phyloP scores from a whole-genome alignment of 352 stramenopile genomes.

The Phytopythium aichiense region DNA sequence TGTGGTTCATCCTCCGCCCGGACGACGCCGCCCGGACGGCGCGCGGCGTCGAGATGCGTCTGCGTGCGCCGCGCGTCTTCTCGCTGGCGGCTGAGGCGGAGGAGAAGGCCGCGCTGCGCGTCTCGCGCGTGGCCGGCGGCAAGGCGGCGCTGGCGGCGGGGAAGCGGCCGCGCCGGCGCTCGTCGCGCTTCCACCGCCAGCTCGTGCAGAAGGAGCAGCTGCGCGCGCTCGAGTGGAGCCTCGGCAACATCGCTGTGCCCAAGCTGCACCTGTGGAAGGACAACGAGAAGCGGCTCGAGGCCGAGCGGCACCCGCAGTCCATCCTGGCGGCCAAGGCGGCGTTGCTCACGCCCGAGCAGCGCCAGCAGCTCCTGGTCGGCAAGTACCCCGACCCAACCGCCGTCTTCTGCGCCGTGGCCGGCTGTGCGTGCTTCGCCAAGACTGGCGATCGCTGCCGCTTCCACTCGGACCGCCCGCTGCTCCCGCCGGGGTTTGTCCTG shows the following conservation, averaged over 20 bases:
- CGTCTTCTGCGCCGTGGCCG: conserved; percentile 37
- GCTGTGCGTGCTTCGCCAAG: conserved; percentile 60
- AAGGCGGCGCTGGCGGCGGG: background rate
- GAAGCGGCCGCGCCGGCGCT: conserved; percentile 16
- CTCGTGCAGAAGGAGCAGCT: conserved; percentile 41
- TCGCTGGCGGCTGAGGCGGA: background rate
- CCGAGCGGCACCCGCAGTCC: conserved; percentile 22
- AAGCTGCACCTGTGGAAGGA: conserved; percentile 59
- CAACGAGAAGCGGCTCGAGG: conserved; percentile 43
- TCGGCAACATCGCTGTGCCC: conserved; percentile 48
- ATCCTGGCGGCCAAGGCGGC: conserved; percentile 4
- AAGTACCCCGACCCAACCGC: conserved; percentile 31
- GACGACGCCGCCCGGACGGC: conserved; percentile 14
- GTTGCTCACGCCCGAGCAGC: conserved; percentile 8
- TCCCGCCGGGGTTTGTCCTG: background rate
- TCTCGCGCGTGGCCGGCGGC: background rate
- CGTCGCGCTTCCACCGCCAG: conserved; percentile 24
- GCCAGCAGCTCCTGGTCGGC: background rate
- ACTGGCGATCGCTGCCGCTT: conserved; percentile 57
- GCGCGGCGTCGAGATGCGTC: conserved; percentile 29
- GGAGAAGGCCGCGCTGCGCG: background rate
- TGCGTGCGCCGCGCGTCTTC: background rate
- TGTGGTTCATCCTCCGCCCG: conserved; percentile 57
- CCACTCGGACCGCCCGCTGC: conserved; percentile 24
- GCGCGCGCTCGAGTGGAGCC: conserved; percentile 56